A percentile compares a stretch with the other conserved stretches of the same genome.
phyloP scores from a whole-genome alignment of 495 filamentous ascomycete genomes.

The Aspergillus funiculosus region DNA sequence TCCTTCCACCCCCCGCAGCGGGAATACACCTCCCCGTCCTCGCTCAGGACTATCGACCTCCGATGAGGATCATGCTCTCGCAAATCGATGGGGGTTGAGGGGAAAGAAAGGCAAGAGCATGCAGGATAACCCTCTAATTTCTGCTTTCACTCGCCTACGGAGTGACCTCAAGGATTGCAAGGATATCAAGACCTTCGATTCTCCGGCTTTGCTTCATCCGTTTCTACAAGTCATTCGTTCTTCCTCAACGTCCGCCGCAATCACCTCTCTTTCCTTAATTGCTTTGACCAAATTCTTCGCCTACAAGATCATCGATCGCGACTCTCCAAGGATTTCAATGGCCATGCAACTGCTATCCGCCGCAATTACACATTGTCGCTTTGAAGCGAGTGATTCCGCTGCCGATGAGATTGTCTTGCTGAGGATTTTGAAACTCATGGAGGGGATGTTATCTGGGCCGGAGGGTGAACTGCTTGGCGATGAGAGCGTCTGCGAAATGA shows the following conservation, averaged over 20 bases:
- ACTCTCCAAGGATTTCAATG: constrained; percentile 76
- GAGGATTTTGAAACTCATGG: constrained; percentile 94
- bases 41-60: constrained; percentile 15
- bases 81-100: constrained; percentile 77
- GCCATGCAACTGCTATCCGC: constrained; percentile 94
- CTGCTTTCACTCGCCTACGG: constrained; percentile 84
- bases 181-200: constrained; percentile 89
- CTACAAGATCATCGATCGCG: constrained; percentile 79
- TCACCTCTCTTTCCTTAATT: constrained; percentile 88
- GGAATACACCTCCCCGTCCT: constrained; percentile 16
- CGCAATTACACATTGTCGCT: constrained; percentile 95
- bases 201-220: constrained; percentile 82
- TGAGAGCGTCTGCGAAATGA: constrained; percentile 98
- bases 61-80: constrained; percentile 50
- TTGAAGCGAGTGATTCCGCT: constrained; percentile 90
- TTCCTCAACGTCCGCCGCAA: constrained; percentile 91
- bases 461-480: constrained; percentile 88
- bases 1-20: constrained; percentile 35
- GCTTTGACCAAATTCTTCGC: constrained; percentile 97
- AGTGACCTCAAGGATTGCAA: constrained; percentile 86
- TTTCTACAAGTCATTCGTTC: constrained; percentile 97
- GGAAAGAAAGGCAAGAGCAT: constrained; percentile 98
- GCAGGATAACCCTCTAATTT: constrained; percentile 96
- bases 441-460: constrained; percentile 89
- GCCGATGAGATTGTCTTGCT: constrained; percentile 93